Conservation (phyloP, 2,329 filamentous ascomycete species). For the Fusarium keratoplasticum region DNA sequence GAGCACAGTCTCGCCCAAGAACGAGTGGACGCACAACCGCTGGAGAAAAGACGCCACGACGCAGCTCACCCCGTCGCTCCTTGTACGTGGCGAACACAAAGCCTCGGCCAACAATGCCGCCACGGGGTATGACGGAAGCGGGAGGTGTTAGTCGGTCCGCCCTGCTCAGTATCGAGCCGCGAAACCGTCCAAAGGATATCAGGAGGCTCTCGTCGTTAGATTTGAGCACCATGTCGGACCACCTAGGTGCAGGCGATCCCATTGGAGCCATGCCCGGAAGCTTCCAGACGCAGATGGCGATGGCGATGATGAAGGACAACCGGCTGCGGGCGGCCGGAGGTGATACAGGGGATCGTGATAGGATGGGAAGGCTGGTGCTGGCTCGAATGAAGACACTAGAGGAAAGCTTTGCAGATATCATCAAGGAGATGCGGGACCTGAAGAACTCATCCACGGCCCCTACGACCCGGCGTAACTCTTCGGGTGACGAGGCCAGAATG, state of each 20-base stretch:
- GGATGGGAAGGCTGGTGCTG: slow-evolving; percentile 84
- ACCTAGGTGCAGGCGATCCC: slow-evolving; percentile 68
- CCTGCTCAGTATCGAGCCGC: slow-evolving; percentile 63
- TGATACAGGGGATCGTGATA: slow-evolving; percentile 65
- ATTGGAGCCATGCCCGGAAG: slow-evolving; percentile 76
- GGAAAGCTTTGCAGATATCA: slow-evolving; percentile 89
- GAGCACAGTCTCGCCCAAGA: slow-evolving; percentile 49
- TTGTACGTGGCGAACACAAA: slow-evolving; percentile 59
- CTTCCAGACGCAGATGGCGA: slow-evolving; percentile 84
- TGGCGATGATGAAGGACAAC: slow-evolving; percentile 70
- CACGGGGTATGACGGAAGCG: slow-evolving; percentile 50
- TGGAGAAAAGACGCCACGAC: slow-evolving; percentile 54
- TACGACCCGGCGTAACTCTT: slow-evolving; percentile 65
- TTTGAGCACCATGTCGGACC: slow-evolving; percentile 79
- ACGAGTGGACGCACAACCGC: slow-evolving; percentile 49
- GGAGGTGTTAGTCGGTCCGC: slow-evolving; percentile 55
- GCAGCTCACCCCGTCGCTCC: slow-evolving; percentile 60
- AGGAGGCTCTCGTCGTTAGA: slow-evolving; percentile 73
- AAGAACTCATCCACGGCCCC: slow-evolving; percentile 61
- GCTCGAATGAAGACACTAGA: slow-evolving; percentile 94
- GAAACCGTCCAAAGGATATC: slow-evolving; percentile 52
- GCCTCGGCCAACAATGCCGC: slow-evolving; percentile 67
- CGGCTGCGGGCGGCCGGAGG: slow-evolving; percentile 62
- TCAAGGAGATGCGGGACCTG: slow-evolving; percentile 79
- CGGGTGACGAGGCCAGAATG: slow-evolving; percentile 53